phyloP scores from a whole-genome alignment of 495 filamentous ascomycete genomes.

The Usnea hakonensis region DNA sequence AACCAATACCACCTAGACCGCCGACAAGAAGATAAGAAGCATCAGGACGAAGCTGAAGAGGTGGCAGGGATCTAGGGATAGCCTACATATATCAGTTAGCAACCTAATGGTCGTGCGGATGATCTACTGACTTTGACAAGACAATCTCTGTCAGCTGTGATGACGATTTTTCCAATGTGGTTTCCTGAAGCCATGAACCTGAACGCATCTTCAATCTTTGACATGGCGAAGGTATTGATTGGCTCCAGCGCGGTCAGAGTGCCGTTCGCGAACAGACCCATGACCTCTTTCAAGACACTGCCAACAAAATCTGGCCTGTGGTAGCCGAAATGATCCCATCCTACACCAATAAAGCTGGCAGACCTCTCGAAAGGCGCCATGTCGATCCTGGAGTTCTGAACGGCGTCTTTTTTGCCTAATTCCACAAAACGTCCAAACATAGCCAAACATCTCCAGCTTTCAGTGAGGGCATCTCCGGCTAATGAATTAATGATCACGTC shows the following conservation, averaged over 20 bases:
- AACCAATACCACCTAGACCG: slow-evolving; percentile 44
- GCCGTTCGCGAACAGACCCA: slow-evolving; percentile 4
- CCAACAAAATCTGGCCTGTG: slow-evolving; percentile 32
- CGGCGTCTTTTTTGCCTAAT: slow-evolving; percentile 42
- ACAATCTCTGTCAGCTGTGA: slow-evolving; percentile 14
- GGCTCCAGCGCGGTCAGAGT: slow-evolving; percentile 6
- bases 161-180: slow-evolving; percentile 17
- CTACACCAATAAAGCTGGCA: slow-evolving; percentile 38
- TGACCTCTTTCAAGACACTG: slow-evolving; percentile 34
- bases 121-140: slow-evolving; percentile 10
- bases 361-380: slow-evolving; percentile 11
- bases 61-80: slow-evolving; percentile 7
- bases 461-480: slow-evolving; percentile 18
- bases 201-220: slow-evolving; percentile 46
- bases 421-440: slow-evolving; percentile 33
- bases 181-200: slow-evolving; percentile 27
- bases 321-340: slow-evolving; percentile 35
- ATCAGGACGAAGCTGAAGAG: slow-evolving; percentile 10
- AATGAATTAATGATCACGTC: slow-evolving; percentile 21
- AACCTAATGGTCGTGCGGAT: neutral
- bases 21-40: slow-evolving; percentile 33
- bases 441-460: slow-evolving; percentile 31
- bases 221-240: slow-evolving; percentile 9
- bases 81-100: neutral
- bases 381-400: slow-evolving; percentile 21